Percentiles rank a stretch among this genome's conserved stretches.
Evolutionary conservation across 2,329 filamentous ascomycete genomes (phyloP).

Genomic region (Apiospora phragmitis): DNA sequence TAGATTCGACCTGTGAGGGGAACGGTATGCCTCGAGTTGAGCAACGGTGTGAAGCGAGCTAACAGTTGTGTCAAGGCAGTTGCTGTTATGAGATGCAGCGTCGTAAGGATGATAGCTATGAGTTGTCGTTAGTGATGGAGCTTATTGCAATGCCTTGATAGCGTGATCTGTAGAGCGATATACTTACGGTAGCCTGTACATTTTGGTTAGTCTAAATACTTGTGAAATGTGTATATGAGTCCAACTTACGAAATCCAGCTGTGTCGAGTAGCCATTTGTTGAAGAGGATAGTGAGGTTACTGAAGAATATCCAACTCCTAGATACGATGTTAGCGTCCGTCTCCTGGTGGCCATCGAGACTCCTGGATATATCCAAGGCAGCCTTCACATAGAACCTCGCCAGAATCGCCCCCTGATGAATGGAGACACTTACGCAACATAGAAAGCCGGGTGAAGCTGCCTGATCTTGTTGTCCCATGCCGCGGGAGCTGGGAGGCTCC

Average conservation of each 20-base stretch:
- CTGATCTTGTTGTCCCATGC: background rate
- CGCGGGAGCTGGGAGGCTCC: background rate
- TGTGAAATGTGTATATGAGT: background rate
- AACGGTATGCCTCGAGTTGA: slow-evolving; percentile 61
- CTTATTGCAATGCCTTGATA: background rate
- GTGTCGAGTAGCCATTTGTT: slow-evolving; percentile 86
- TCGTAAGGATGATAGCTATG: slow-evolving; percentile 57
- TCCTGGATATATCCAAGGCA: background rate
- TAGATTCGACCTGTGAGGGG: slow-evolving; percentile 62
- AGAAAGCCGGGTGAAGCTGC: slow-evolving; percentile 16
- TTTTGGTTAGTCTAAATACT: background rate
- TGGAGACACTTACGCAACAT: slow-evolving; percentile 13
- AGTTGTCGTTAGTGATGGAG: background rate
- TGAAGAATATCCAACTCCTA: slow-evolving; percentile 78
- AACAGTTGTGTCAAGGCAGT: slow-evolving; percentile 65
- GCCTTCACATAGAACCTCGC: background rate
- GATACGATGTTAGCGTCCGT: background rate
- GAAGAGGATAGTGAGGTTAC: slow-evolving; percentile 82
- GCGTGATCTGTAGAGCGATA: background rate
- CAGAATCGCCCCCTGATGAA: background rate
- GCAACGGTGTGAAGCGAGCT: slow-evolving; percentile 60
- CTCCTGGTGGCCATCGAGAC: background rate
- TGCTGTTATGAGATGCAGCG: slow-evolving; percentile 66
- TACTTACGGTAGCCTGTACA: background rate
- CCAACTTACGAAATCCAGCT: slow-evolving; percentile 63